Evolutionary conservation across 2,329 filamentous ascomycete species (phyloP), one percentile per base, ranked within the genome.

Genomic region (Thermoascus crustaceus): DNA sequence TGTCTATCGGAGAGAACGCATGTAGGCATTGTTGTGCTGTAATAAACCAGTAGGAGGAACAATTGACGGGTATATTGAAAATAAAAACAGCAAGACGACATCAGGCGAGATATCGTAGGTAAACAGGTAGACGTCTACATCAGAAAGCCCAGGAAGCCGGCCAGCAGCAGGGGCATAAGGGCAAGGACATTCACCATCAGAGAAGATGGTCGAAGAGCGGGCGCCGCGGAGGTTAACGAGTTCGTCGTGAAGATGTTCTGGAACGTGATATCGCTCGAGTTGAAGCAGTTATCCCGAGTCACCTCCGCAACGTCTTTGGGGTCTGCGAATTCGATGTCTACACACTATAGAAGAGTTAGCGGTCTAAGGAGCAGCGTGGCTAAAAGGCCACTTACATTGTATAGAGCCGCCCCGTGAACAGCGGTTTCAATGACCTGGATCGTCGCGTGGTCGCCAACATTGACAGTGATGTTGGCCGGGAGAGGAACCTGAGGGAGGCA

Each of bases 251-350:
- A 95, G 45, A 94, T 69, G 45, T 80, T 72, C 36, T 83, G 73
- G 67, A 91, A 88, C 44, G 75, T 74, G 48, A 94, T 78, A 37
- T 85, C 69, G 30, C 75, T 78, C 40, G 80, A 85, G 68, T 96
- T 96, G 71, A 82, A 87, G 71, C 89, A 96, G 64, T 94, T 95
- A 9, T 76, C 72, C 40, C 72, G 68, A 55, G 83, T 94, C 46
- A 95, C 84, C 47, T 81, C 69, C 37, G 68, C 68, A 32, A 94
- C 78, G 55, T 94, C 82, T 50, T 77, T 67, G 16, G 84, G 83
- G 1, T 87, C 83, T 31, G 81, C 85, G 50, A 96, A 93, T 30
- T 82, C 89, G 52, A 96, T 93, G 55, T 96, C 89, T 48, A 93
- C 88, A 57, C 91, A 96, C 86, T 94, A 39, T 14, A 16, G 7